Evolutionary conservation across 495 filamentous ascomycete species (phyloP), one percentile per base, ranked within the genome.

Genomic region (Penicillium cataractarum): DNA sequence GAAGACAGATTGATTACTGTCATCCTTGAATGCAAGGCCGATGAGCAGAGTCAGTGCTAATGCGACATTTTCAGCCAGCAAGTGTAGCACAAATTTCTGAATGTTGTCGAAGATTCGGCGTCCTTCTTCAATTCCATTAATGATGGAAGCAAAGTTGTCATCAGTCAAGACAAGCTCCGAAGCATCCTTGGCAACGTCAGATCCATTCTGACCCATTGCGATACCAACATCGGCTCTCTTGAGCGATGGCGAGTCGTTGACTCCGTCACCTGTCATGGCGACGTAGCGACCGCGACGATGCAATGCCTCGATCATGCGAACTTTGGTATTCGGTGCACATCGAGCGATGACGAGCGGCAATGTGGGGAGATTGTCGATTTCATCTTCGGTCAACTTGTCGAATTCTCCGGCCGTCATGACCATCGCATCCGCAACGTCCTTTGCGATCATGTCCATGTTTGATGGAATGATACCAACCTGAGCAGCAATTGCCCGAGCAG

Each of bases 241-340:
- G 24, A 96, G 78, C 1, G 90, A 90, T 2, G 92, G 91, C 4
- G 90, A 88, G 73, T 95, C 92, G 70, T 96, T 96, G 57, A 95
- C 91, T 60, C 92, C 92, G 60, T 95, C 92, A 70, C 92, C 92
- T n/a, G 92, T 93, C 83, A 96, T 92, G 32, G 89, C 91, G n/a
- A 85, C 88, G 63, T 90, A 88, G 27, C 76, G 68, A 33, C 84
- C 83, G 51, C 88, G 77, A 46, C 88, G 83, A 60, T 91, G 89
- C 57, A 93, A 72, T 5, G 89, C 88, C 53, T 91, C 86, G 32
- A 95, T 89, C 86, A 93, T 91, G 51, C 90, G 86, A 33, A 92
- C 86, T 70, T 92, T 92, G 24, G 88, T 91, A 52, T 86, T 82
- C 2, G 89, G 90, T 6, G 87, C 84, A 61, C 88, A 91, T 53